Evolutionary conservation across 2,329 filamentous ascomycete species (phyloP), one percentile per base, ranked within the genome.

Genomic region (Fusarium sp.): DNA sequence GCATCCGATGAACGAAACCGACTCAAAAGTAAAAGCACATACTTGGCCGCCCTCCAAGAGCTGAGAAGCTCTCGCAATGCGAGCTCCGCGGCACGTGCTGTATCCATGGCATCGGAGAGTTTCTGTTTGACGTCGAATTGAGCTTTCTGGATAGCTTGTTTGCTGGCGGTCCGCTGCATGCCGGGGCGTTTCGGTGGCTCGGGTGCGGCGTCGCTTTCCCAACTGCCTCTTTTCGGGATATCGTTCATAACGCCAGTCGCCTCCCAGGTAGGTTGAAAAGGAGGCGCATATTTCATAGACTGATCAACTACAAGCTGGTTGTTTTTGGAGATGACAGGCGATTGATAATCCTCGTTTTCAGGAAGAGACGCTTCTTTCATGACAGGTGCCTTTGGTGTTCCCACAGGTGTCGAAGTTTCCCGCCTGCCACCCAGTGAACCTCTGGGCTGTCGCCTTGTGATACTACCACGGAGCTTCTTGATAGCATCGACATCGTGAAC

Each of bases 401-500:
- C 82, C 3, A 81, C 79, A 7, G 87, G 87, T 18, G 89, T 90
- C n/a, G 89, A 89, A 40, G 83, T 84, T 57, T 90, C 88, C 51
- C 79, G 75, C 63, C 88, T 86, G 63, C 86, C 87, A 23, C 85
- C 82, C 16, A 87, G 81, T 3, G 90, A 89, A 59, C 87, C 88
- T 74, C 93, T 88, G 4, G 93, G 90, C 78, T 97, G 93, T 63
- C 95, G 87, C 69, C 95, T 87, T 27, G 95, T 98, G 79, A 98
- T 97, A 66, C 89, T 88, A 46, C 93, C 93, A 55, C 95, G 89
- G 75, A 97, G 83, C 80, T 92, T 93, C 72, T 88, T 88, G 75
- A 98, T 98, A 79, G 93, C 93, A 10, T 95, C 93, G 62, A 98
- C 93, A 82, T 97, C 87, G 80, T 98, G 95, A 47, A 97, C 82